These are phyloP conservation scores for Dioscorea cayenensis DNA, from an alignment of 116 monocot genomes.

Conservation along the genomic window DNA sequence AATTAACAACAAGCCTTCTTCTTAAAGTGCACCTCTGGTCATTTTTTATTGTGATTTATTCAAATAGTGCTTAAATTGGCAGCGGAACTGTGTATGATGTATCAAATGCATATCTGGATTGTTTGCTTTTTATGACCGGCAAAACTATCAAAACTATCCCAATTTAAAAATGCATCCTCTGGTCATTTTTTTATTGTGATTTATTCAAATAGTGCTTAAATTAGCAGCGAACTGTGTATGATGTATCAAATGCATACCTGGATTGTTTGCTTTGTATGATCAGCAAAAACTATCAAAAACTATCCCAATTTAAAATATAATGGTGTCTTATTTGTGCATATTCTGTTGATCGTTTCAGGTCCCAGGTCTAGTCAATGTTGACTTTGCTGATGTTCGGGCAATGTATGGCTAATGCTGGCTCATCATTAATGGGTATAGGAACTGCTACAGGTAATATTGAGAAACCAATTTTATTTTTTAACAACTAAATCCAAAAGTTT, in stretches of 20 bases:
- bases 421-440: constrained; percentile 60
- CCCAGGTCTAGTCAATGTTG: constrained; percentile 56
- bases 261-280: neutral
- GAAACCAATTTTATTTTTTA: too few species aligned
- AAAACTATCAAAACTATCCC: neutral
- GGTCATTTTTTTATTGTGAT: neutral
- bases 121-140: neutral
- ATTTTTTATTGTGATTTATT: neutral
- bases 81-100: too few species aligned
- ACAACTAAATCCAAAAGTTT: too few species aligned
- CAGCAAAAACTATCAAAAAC: neutral
- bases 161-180: neutral
- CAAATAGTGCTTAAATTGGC: neutral
- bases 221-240: neutral
- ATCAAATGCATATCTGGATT: too few species aligned
- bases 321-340: neutral
- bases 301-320: neutral
- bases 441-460: constrained; percentile 36
- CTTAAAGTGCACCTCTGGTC: too few species aligned
- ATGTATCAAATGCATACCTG: too few species aligned
- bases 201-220: neutral
- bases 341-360: constrained; percentile 18
- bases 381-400: constrained; percentile 59
- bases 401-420: constrained; percentile 54
- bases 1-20: too few species aligned